phyloP scores from a whole-genome alignment of 169 alveolate genomes.

The Cryptosporidium ryanae region DNA sequence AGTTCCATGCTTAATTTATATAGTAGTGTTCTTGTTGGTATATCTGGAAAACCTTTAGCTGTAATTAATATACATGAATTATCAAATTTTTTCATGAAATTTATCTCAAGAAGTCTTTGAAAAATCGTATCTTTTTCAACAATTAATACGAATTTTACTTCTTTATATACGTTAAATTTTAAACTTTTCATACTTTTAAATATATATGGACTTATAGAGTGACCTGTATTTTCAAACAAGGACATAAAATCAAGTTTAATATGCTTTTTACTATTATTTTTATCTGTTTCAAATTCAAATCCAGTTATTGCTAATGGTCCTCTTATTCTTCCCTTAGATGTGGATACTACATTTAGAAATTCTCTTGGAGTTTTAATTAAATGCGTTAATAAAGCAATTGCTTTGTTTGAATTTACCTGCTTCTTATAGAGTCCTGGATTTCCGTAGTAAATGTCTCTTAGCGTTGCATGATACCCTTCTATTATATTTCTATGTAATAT shows the following conservation, averaged over 20 bases:
- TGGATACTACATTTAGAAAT: conserved; percentile 54
- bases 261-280: conserved; percentile 1
- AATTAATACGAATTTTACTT: conserved; percentile 47
- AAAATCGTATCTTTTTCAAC: conserved; percentile 66
- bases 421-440: conserved; percentile 56
- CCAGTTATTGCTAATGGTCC: conserved; percentile 46
- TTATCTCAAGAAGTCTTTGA: conserved; percentile 50
- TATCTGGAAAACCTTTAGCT: conserved; percentile 60
- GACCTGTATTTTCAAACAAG: conserved; percentile 65
- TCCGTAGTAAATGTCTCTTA: conserved; percentile 51
- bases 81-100: conserved; percentile 28
- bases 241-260: conserved; percentile 56
- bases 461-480: conserved; percentile 64
- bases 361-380: conserved; percentile 49
- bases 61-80: conserved; percentile 54
- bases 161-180: conserved; percentile 18
- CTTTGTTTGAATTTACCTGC: conserved; percentile 41
- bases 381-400: conserved; percentile 49
- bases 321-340: conserved; percentile 66
- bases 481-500: conserved; percentile 37
- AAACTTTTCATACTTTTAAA: conserved; percentile 34
- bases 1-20: conserved; percentile 36
- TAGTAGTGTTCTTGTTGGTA: conserved; percentile 63
- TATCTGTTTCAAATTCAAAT: conserved; percentile 23
- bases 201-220: conserved; percentile 63